Base-by-base conservation (phyloP, 306 rosid species). In the Psophocarpus tetragonolobus region DNA sequence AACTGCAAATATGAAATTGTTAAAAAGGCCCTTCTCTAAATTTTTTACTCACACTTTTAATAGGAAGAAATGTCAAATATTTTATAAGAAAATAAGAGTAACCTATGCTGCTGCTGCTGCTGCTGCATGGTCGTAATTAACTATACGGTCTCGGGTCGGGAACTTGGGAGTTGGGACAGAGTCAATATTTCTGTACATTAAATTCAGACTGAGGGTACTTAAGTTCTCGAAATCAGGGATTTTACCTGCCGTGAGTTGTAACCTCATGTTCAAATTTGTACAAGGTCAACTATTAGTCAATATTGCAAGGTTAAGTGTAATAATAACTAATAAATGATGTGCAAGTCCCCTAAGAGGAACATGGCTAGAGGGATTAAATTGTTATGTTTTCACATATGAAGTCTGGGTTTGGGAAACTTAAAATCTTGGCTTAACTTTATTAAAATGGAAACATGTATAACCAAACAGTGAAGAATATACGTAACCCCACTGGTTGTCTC, bases 341-440 rank as follows among this genome's bases (percentile, higher is more conserved):
- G 18, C 38, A 41, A 65, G 41, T 64, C 13, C 38, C 44, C 58
- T 0, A 57, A 60, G 54, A 67, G 36, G 50, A 75, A 58, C 81
- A 74, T 33, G 77, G 76, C 36, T 75, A 45, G 66, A 45, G 24
- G 48, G 64, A 41, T 50, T 36, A 48, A 48, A 26, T 9, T 70
- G 7, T 33, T 7, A 17, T 50, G 9, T 63, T 68, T 23, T 51
- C 47, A 39, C 50, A 29, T 80, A 50, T 27, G 10, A 23, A 2
- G 54, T 48, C 23, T 41, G 35, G 71, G 39, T 38, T 60, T 63
- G 74, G 61, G 67, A 73, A 72, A 51, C 35, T 80, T 42, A 11
- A 66, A 56, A 24, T 45, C 27, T 57, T 48, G 9, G 36, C 6
- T 24, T 33, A 66, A 66, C 39, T 73, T 74, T 20, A 65, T 74